Conservation (phyloP, 2,329 filamentous ascomycete genomes). For the Colletotrichum tanaceti region DNA sequence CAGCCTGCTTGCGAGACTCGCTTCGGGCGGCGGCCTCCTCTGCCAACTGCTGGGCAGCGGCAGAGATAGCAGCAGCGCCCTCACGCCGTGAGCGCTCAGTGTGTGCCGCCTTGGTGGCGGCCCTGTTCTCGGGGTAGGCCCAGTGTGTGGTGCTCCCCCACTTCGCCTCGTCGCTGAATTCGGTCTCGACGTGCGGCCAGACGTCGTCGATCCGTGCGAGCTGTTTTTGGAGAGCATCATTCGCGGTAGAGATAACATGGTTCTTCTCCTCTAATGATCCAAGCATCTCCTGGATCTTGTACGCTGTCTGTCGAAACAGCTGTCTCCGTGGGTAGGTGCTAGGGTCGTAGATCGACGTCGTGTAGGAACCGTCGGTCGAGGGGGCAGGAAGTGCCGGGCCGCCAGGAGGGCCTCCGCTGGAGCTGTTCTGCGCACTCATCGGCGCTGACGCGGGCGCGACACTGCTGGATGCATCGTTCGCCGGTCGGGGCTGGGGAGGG, state of each 20-base stretch:
- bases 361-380: conserved; percentile 58
- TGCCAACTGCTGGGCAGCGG: conserved; percentile 80
- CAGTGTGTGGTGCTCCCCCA: conserved; percentile 92
- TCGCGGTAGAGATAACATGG: conserved; percentile 92
- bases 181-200: conserved; percentile 85
- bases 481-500: conserved; percentile 58
- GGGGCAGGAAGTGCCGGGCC: conserved; percentile 52
- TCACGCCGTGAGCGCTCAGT: conserved; percentile 83
- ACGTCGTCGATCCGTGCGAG: conserved; percentile 86
- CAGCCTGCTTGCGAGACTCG: conserved; percentile 84
- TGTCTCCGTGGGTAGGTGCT: conserved; percentile 75
- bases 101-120: conserved; percentile 67
- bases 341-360: conserved; percentile 61
- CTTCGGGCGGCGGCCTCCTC: conserved; percentile 87
- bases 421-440: conserved; percentile 64
- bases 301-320: conserved; percentile 81
- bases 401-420: conserved; percentile 53
- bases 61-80: conserved; percentile 80
- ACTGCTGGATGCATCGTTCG: conserved; percentile 58
- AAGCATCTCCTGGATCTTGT: conserved; percentile 85
- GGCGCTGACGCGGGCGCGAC: conserved; percentile 57
- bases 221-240: conserved; percentile 88
- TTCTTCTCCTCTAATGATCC: conserved; percentile 97
- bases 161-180: conserved; percentile 95
- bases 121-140: conserved; percentile 91